Conservation (phyloP, 805 yeast genomes). For the Ogataea dorogensis region DNA sequence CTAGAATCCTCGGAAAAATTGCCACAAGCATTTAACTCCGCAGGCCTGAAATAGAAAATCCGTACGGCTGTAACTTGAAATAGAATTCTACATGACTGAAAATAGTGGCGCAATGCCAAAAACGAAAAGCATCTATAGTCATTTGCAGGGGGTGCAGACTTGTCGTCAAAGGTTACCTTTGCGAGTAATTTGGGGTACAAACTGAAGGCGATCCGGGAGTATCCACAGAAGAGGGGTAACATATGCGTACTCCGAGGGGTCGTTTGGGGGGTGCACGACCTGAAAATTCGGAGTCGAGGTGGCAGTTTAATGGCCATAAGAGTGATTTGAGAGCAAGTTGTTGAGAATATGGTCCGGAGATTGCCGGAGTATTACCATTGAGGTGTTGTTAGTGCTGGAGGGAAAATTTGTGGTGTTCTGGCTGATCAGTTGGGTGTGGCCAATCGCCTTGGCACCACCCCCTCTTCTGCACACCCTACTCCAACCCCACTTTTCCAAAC, state of each 20-base stretch:
- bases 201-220: too few relatives aligned
- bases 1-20: constrained; percentile 37
- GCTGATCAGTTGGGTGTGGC: too few relatives aligned
- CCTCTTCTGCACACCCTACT: constrained; percentile 17
- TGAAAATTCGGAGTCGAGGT: neutral
- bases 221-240: constrained; percentile 14
- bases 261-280: constrained; percentile 6
- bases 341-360: too few relatives aligned
- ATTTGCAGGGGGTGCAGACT: constrained; percentile 1
- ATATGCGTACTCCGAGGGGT: constrained; percentile 8
- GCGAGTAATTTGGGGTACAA: constrained; percentile 2
- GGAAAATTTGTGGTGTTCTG: too few relatives aligned
- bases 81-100: neutral
- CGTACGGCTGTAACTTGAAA: neutral
- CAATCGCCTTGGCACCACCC: constrained; percentile 4
- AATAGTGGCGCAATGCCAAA: neutral
- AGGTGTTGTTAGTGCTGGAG: too few relatives aligned
- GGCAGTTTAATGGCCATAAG: too few relatives aligned
- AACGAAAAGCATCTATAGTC: neutral
- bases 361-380: too few relatives aligned
- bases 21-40: constrained; percentile 35
- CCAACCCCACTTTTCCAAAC: constrained; percentile 14
- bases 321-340: too few relatives aligned
- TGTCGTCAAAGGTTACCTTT: constrained; percentile 6
- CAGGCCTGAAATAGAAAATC: constrained; percentile 23